Base-by-base conservation (phyloP, 148 eudicot genomes). In the Camellia sinensis region DNA sequence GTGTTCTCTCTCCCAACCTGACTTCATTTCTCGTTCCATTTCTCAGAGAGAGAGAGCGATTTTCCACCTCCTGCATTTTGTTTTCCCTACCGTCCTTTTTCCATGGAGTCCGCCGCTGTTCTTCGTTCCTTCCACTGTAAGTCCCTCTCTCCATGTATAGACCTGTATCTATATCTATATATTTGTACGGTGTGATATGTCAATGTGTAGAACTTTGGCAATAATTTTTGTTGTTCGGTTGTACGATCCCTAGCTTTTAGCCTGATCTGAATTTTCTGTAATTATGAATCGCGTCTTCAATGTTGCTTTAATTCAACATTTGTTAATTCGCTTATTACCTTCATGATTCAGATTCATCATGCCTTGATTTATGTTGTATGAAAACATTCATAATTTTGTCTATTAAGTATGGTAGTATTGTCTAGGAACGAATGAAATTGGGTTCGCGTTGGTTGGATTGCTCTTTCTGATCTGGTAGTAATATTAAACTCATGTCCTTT, bases 71-170 rank as follows among this genome's bases (percentile, higher is more conserved):
- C 79, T 21, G 44, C 46, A 48, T 29, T 61, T 67, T 37, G 46
- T 29, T 8, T 40, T 67, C 71, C 71, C 2, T 13, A 8, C 15
- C 46, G 10, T 40, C n/a, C 37, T 48, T 6, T 19, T 44, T 21
- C 53, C 56, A 76, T 76, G 79, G 79, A 76, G 79, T 76, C 79
- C 79, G 60, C 71, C 21, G 79, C 79, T 48, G 71, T 76, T 76
- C 71, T 76, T 0, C 79, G 71, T 52, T 64, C 79, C n/a, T 22
- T 64, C 60, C 46, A 64, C 79, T 76, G 71, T 76, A 76, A 63
- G 41, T 45, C n/a, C 13, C 56, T 19, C 50, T 76, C 71, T 52
- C 60, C 48, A 50, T 67, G 29, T 13, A 14, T 60, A 4, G 9
- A 17, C 7, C 3, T 60, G 12, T 15, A 11, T 60, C 2, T 60